Percentiles rank a stretch among this genome's conserved stretches.
phyloP scores from a whole-genome alignment of 768 basidiomycete species.

The Kwoniella sp. region DNA sequence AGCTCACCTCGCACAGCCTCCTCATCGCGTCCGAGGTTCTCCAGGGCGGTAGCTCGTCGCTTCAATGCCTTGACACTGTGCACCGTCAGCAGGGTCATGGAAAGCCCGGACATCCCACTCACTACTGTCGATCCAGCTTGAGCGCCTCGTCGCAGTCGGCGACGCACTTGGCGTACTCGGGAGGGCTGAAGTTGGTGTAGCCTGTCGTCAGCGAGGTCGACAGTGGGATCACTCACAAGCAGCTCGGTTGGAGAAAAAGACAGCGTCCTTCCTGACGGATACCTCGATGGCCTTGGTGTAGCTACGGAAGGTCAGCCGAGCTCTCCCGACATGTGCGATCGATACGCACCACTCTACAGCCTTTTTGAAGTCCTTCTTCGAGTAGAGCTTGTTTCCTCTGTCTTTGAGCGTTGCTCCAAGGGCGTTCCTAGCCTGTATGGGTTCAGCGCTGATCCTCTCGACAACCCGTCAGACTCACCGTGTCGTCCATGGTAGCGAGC shows the following conservation, averaged over 20 bases:
- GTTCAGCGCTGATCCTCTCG: constrained; percentile 34
- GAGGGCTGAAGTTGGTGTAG: constrained; percentile 85
- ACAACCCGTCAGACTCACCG: constrained; percentile 20
- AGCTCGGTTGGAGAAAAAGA: constrained; percentile 94
- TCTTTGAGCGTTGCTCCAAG: constrained; percentile 58
- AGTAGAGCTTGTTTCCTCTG: constrained; percentile 54
- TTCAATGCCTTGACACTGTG: constrained; percentile 66
- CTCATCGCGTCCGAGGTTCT: constrained; percentile 66
- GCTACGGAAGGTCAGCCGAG: constrained; percentile 10
- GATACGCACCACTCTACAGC: constrained; percentile 50
- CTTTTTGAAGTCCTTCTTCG: constrained; percentile 50
- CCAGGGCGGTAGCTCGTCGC: constrained; percentile 78
- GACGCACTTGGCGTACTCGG: constrained; percentile 75
- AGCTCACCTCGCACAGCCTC: constrained; percentile 72
- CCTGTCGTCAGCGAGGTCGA: constrained; percentile 54
- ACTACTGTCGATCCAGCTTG: constrained; percentile 70
- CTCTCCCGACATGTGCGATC: not conserved
- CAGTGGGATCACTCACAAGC: constrained; percentile 63
- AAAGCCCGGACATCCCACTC: constrained; percentile 2
- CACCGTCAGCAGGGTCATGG: not conserved
- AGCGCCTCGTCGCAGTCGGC: constrained; percentile 86
- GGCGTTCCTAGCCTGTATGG: constrained; percentile 46
- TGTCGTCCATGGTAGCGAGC: constrained; percentile 37
- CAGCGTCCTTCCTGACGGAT: constrained; percentile 63
- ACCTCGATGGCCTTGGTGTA: constrained; percentile 56